Evolutionary conservation across 2,329 filamentous ascomycete species (phyloP), one percentile per base, ranked within the genome.

Genomic region (Fusarium guadeloupense): DNA sequence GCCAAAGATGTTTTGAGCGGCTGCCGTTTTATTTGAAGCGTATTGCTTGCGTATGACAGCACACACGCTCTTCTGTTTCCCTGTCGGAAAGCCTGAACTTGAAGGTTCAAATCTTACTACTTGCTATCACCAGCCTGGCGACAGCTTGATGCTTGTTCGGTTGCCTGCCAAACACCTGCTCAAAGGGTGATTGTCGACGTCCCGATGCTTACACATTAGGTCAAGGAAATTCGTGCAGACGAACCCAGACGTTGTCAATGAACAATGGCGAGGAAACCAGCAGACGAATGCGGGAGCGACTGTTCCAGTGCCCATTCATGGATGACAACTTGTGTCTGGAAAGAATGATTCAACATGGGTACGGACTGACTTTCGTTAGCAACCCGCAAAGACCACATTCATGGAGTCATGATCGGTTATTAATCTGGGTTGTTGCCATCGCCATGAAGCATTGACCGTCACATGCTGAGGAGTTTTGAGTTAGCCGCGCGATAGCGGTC

Each of bases 391-490:
- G n/a, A 12, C 12, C 19, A 9, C 19, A 10, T 39, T 25, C 28
- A 59, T 59, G 39, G 9, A 59, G 54, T 21, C 34, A 46, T 46
- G 46, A 35, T 23, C 10, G 25, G 19, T 19, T 39, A 21, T 30
- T 31, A 12, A 10, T 35, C 19, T 35, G 33, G 31, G n/a, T 19
- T 13, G 20, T 41, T 33, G 14, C 21, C 33, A 20, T 47, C 21
- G 30, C 30, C 26, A 38, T 17, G 17, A 39, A 26, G 23, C 20
- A 34, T 38, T 47, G 26, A 28, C 49, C 46, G 50, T 57, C 61
- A 64, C 60, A 64, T 62, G 51, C 45, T 44, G 33, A 35, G 21
- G 6, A 25, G 12, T 30, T 23, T 12, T 12, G 34, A 21, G 35
- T 51, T 63, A 53, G 43, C 21, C 13, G 2, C 1, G 4, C 26